Evolutionary conservation across 495 filamentous ascomycete species (phyloP), one percentile per base, ranked within the genome.

Genomic region (Penicillium tannophilum): DNA sequence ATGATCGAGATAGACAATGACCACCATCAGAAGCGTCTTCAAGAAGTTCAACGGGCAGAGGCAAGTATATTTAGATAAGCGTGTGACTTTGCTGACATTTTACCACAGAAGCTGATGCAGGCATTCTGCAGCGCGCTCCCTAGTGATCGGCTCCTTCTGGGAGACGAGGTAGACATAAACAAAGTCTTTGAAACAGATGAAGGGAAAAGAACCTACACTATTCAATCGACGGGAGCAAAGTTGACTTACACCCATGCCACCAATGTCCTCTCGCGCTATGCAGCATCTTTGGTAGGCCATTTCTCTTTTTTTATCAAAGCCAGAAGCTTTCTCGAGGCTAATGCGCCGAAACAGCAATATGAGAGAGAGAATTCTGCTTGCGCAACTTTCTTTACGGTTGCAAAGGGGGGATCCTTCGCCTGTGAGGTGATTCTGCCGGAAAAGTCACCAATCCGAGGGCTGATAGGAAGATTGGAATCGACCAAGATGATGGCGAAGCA

Each of bases 371-470:
- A 72, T 19, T 65, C 69, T 2, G 67, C 78, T n/a, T 74, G 78
- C 16, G 80, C 87, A 16, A 82, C 80, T 3, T 98, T 92, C 67
- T 70, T 88, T 28, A 68, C 93, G 2, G 76, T 75, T 8, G 55
- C 76, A 6, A 67, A 80, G 17, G 81, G 78, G n/a, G 79, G 82
- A 17, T 80, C 83, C 20, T 98, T 86, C 67, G 63, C 86, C 48
- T 93, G 90, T 68, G 92, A 98, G 66, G 86, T 96, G 4, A 81
- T 92, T 33, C 76, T 98, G 42, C 94, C 94, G 2, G 84, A 88
- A 42, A 82, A 73, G 24, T 92, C 92, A 0, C 92, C 92, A 0
- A 77, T 97, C 47, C 75, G 76, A 57, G 84, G 81, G 44, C 78
- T 86, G 10, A 80, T 84, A 41, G 93, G 94, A 35, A 65, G 63